Evolutionary conservation across 768 basidiomycete species (phyloP).

Genomic region (Fomitopsis serialis): DNA sequence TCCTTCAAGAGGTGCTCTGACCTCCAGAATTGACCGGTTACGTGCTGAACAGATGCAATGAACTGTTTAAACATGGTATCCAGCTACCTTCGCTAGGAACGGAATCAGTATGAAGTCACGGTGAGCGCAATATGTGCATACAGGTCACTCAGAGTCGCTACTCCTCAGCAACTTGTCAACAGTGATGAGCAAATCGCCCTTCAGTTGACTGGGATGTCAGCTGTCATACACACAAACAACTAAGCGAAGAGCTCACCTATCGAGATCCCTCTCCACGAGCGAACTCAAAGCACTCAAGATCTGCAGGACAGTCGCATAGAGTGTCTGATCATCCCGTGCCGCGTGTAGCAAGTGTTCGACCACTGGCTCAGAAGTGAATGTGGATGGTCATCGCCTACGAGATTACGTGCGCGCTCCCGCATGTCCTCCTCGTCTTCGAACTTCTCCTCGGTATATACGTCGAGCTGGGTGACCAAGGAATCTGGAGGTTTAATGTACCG

Average conservation of each 20-base stretch:
- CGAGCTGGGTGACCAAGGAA: constrained; percentile 69
- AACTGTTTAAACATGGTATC: constrained; percentile 58
- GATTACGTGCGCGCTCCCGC: constrained; percentile 52
- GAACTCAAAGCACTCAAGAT: constrained; percentile 51
- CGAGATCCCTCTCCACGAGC: constrained; percentile 54
- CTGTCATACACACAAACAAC: too few relatives aligned
- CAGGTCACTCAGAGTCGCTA: constrained; percentile 57
- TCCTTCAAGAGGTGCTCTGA: constrained; percentile 36
- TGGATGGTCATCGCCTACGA: constrained; percentile 23
- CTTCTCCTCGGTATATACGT: constrained; percentile 82
- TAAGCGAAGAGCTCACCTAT: constrained; percentile 57
- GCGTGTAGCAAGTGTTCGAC: constrained; percentile 57
- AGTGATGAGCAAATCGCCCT: constrained; percentile 52
- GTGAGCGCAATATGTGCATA: constrained; percentile 18
- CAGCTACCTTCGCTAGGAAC: constrained; percentile 56
- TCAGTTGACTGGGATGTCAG: constrained; percentile 44
- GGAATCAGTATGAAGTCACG: background rate
- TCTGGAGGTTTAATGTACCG: constrained; percentile 76
- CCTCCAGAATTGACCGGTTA: constrained; percentile 63
- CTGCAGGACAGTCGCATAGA: constrained; percentile 58
- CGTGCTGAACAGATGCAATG: constrained; percentile 52
- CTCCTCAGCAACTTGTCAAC: constrained; percentile 59
- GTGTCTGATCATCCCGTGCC: constrained; percentile 55
- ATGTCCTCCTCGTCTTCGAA: constrained; percentile 87
- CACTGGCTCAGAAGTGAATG: constrained; percentile 47